Percentiles rank a stretch among this genome's conserved stretches.
phyloP scores from a whole-genome alignment of 2,329 filamentous ascomycete species.

The Whalleya microplaca region DNA sequence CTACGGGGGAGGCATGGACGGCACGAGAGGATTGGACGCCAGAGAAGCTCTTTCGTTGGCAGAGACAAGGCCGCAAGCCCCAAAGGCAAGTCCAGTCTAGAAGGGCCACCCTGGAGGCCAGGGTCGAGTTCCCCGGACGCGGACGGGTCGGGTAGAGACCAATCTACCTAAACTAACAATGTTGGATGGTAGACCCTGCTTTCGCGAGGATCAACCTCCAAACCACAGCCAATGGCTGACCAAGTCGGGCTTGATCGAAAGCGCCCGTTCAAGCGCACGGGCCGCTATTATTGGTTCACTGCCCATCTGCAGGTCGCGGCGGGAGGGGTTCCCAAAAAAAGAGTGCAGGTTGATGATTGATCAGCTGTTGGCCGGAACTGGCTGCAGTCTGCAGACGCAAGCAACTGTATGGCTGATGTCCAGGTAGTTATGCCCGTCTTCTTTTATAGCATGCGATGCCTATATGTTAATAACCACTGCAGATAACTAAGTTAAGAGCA shows the following conservation, averaged over 20 bases:
- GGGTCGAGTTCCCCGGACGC: constrained; percentile 26
- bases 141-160: constrained; percentile 31
- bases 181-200: constrained; percentile 10
- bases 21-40: constrained; percentile 21
- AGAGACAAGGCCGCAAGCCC: too few species aligned
- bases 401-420: too few species aligned
- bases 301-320: constrained; percentile 24
- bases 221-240: constrained; percentile 21
- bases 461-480: too few species aligned
- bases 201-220: constrained; percentile 23
- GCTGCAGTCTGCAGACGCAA: too few species aligned
- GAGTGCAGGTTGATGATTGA: constrained; percentile 14
- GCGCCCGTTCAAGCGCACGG: constrained; percentile 25
- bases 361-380: constrained; percentile 1
- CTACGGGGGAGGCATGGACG: constrained; percentile 4
- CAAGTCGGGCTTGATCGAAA: constrained; percentile 22
- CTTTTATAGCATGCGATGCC: neutral
- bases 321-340: constrained; percentile 16
- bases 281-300: constrained; percentile 24
- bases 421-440: neutral
- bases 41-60: constrained; percentile 19
- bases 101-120: constrained; percentile 15
- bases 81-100: constrained; percentile 22
- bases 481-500: too few species aligned
- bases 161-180: constrained; percentile 21